Conservation (phyloP, 1,284 basidiomycete genomes). For the Pyrrhoderma noxium region DNA sequence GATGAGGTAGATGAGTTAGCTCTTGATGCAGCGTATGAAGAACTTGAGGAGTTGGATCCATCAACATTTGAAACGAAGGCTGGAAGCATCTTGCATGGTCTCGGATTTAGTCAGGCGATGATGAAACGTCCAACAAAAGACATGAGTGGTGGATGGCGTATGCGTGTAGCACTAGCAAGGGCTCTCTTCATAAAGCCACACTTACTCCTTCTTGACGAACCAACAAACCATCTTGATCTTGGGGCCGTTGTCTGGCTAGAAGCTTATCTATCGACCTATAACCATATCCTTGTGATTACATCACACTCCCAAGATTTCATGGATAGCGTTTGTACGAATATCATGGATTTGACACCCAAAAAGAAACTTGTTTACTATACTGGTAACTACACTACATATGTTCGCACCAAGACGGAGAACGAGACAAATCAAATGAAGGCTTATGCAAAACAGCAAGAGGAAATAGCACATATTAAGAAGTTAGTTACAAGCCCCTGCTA, state of each 20-base stretch:
- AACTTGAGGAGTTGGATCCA: slow-evolving; percentile 96
- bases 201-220: slow-evolving; percentile 54
- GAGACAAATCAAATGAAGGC: slow-evolving; percentile 69
- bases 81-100: slow-evolving; percentile 91
- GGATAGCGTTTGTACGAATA: slow-evolving; percentile 61
- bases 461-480: slow-evolving; percentile 61
- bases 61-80: slow-evolving; percentile 95
- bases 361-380: slow-evolving; percentile 50
- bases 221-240: slow-evolving; percentile 48
- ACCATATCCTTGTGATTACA: slow-evolving; percentile 55
- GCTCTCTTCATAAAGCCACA: slow-evolving; percentile 97
- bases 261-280: slow-evolving; percentile 60
- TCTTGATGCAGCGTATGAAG: slow-evolving; percentile 86
- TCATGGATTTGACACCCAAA: slow-evolving; percentile 52
- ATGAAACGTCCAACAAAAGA: slow-evolving; percentile 97
- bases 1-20: slow-evolving; percentile 87
- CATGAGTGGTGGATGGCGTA: slow-evolving; percentile 98
- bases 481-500: slow-evolving; percentile 22
- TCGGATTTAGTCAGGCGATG: slow-evolving; percentile 88
- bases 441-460: slow-evolving; percentile 63
- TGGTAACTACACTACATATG: slow-evolving; percentile 63
- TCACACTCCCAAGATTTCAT: slow-evolving; percentile 65
- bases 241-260: slow-evolving; percentile 67
- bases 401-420: slow-evolving; percentile 60
- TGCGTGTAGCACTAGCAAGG: slow-evolving; percentile 95